Percentiles rank a stretch among this genome's conserved stretches.
Conservation (phyloP, 2,329 filamentous ascomycete species). For the Myriangium duriaei region DNA sequence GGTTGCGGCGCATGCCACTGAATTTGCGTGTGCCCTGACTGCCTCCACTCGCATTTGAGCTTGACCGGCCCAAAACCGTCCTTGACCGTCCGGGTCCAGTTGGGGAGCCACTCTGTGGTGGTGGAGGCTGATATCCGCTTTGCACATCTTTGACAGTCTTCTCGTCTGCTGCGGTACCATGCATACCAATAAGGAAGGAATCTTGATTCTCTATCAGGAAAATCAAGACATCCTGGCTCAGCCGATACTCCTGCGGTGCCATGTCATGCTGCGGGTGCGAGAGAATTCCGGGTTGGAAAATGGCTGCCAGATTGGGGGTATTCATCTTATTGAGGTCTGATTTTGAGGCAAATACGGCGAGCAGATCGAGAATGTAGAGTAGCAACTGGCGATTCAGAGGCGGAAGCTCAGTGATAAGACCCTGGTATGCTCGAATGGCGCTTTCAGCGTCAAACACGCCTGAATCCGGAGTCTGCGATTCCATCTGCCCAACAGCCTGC, state of each 20-base stretch:
- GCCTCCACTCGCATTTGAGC: conserved; percentile 78
- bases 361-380: conserved; percentile 86
- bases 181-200: conserved; percentile 96
- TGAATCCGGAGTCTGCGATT: conserved; percentile 50
- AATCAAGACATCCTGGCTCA: conserved; percentile 94
- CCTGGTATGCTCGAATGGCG: conserved; percentile 75
- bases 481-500: conserved; percentile 58
- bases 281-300: conserved; percentile 93
- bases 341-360: conserved; percentile 95
- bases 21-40: conserved; percentile 76
- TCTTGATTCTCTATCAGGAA: conserved; percentile 98
- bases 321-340: conserved; percentile 96
- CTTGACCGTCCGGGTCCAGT: conserved; percentile 34
- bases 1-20: conserved; percentile 70
- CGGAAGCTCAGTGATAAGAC: conserved; percentile 82
- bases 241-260: conserved; percentile 82
- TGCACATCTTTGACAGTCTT: conserved; percentile 56
- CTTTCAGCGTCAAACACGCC: conserved; percentile 59
- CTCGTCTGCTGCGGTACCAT: conserved; percentile 93
- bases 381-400: conserved; percentile 87
- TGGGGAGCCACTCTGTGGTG: conserved; percentile 36
- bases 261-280: conserved; percentile 92
- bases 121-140: conserved; percentile 44
- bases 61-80: conserved; percentile 55
- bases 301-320: conserved; percentile 83